Percentiles rank a stretch among this genome's conserved stretches.
These are phyloP conservation scores for Chloropicon primus DNA, from an alignment of 139 green algal species.

Conservation along the genomic window DNA sequence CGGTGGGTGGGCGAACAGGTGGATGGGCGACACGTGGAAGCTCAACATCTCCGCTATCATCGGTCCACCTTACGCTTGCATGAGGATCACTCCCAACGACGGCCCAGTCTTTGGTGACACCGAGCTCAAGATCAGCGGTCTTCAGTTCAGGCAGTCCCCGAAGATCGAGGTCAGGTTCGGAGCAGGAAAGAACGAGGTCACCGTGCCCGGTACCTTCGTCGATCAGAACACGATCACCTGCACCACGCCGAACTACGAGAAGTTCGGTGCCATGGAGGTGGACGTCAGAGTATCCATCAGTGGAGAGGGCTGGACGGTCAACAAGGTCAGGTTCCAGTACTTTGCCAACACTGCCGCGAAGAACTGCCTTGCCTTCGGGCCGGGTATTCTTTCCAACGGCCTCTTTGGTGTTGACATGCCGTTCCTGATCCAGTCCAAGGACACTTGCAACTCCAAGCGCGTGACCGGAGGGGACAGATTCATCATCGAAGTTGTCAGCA, in stretches of 20 bases:
- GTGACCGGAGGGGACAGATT: slow-evolving; percentile 60
- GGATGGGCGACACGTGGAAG: slow-evolving; percentile 67
- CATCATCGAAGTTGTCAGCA: slow-evolving; percentile 23
- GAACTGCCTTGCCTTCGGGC: slow-evolving; percentile 67
- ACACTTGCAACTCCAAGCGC: slow-evolving; percentile 59
- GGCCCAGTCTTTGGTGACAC: slow-evolving; percentile 70
- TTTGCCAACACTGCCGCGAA: slow-evolving; percentile 69
- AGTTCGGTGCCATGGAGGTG: slow-evolving; percentile 52
- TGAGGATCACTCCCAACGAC: slow-evolving; percentile 39
- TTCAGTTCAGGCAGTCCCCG: slow-evolving; percentile 54
- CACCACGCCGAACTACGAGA: slow-evolving; percentile 66
- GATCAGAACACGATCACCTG: slow-evolving; percentile 40
- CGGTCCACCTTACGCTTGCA: slow-evolving; percentile 76
- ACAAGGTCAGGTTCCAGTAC: slow-evolving; percentile 63
- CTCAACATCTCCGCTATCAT: slow-evolving; percentile 71
- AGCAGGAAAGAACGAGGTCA: slow-evolving; percentile 1
- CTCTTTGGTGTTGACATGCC: slow-evolving; percentile 57
- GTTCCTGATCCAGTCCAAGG: slow-evolving; percentile 61
- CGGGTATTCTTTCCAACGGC: slow-evolving; percentile 43
- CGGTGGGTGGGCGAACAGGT: slow-evolving; percentile 70
- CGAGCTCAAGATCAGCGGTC: slow-evolving; percentile 55
- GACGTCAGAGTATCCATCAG: slow-evolving; percentile 49
- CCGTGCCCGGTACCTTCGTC: slow-evolving; percentile 48
- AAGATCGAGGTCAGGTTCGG: slow-evolving; percentile 59
- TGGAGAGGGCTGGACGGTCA: slow-evolving; percentile 74